phyloP scores from a whole-genome alignment of 2,329 filamentous ascomycete genomes.

The Hyphodiscus sp. region DNA sequence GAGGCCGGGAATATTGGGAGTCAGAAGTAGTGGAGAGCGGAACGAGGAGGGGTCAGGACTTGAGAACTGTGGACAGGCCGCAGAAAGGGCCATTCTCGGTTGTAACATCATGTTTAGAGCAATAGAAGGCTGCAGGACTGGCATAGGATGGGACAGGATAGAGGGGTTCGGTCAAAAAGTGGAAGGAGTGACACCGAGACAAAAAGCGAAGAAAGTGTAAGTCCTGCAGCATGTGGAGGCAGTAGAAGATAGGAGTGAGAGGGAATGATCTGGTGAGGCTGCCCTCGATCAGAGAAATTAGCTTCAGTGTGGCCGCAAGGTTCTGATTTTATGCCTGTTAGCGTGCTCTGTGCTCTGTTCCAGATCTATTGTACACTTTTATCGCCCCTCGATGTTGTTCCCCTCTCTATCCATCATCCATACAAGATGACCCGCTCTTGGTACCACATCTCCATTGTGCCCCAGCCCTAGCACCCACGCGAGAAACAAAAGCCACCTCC shows the following conservation, averaged over 20 bases:
- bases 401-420: neutral
- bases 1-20: no score
- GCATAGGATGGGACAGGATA: neutral
- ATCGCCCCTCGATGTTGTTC: neutral
- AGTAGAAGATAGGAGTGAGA: no score
- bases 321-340: neutral
- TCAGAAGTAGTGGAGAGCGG: no score
- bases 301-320: neutral
- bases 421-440: neutral
- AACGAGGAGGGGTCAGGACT: no score
- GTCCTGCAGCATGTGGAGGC: no score
- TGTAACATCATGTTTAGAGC: no score
- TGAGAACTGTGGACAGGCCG: no score
- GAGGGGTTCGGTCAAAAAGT: no score
- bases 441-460: neutral
- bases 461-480: neutral
- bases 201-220: no score
- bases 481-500: neutral
- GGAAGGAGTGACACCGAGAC: no score
- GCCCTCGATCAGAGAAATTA: neutral
- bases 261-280: no score
- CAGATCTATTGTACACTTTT: neutral
- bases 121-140: neutral
- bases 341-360: neutral
- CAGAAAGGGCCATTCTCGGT: no score